phyloP scores from a whole-genome alignment of 2,329 filamentous ascomycete species.

The Cercospora sesami region DNA sequence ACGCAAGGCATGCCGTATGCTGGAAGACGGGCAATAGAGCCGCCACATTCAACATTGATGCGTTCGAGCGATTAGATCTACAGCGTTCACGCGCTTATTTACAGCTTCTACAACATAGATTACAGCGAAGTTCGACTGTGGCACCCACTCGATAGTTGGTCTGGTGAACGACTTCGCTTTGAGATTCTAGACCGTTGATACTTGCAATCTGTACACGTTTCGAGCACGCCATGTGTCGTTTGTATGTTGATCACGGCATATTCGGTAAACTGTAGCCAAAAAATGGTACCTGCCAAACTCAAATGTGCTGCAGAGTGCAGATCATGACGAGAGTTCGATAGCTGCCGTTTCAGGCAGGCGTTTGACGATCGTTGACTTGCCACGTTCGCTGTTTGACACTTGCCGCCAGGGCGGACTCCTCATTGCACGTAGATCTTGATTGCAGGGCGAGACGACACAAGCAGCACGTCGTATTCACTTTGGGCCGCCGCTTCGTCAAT shows the following conservation, averaged over 20 bases:
- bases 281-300: background rate
- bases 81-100: background rate
- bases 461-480: background rate
- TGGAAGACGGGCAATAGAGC: background rate
- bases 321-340: slow-evolving; percentile 6
- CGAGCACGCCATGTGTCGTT: background rate
- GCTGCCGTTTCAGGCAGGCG: background rate
- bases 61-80: background rate
- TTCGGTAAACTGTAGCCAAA: background rate
- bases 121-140: background rate
- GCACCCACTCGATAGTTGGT: background rate
- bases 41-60: background rate
- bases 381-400: background rate
- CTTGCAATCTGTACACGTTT: background rate
- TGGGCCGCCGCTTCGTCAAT: background rate
- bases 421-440: background rate
- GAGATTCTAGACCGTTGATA: background rate
- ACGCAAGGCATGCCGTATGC: slow-evolving; percentile 7
- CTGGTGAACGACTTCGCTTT: background rate
- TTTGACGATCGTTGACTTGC: background rate
- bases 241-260: slow-evolving; percentile 7
- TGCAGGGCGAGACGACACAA: background rate
- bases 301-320: background rate
- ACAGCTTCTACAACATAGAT: background rate
- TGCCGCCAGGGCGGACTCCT: background rate